These are phyloP conservation scores for Seiridium cupressi DNA, from an alignment of 2,329 filamentous ascomycete species.

Conservation along the genomic window DNA sequence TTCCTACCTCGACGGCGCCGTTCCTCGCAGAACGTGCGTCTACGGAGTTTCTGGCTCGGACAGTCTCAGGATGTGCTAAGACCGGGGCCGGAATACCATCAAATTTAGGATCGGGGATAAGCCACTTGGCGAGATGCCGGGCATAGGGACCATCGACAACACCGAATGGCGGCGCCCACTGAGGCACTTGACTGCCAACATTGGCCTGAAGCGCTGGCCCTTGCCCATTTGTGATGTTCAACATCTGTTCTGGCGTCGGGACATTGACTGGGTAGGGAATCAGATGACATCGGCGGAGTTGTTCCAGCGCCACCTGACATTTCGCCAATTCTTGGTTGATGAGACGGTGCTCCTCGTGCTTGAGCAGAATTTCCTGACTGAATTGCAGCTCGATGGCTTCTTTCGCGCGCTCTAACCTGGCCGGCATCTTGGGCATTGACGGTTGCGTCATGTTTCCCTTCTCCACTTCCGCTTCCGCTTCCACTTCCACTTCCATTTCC, in stretches of 20 bases:
- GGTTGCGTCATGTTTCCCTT: slow-evolving; percentile 11
- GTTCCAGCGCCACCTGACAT: slow-evolving; percentile 89
- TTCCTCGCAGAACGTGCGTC: slow-evolving; percentile 81
- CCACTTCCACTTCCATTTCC: slow-evolving; percentile 10
- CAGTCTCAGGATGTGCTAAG: slow-evolving; percentile 38
- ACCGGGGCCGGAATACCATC: slow-evolving; percentile 62
- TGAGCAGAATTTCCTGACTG: slow-evolving; percentile 86
- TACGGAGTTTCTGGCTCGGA: slow-evolving; percentile 42
- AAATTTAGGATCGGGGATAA: slow-evolving; percentile 84
- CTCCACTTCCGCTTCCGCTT: slow-evolving; percentile 19
- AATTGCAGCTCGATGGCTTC: slow-evolving; percentile 83
- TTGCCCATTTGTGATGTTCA: slow-evolving; percentile 70
- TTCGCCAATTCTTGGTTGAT: slow-evolving; percentile 97
- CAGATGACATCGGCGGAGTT: slow-evolving; percentile 86
- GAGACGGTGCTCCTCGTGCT: slow-evolving; percentile 89
- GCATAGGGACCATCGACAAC: slow-evolving; percentile 91
- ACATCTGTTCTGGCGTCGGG: slow-evolving; percentile 64
- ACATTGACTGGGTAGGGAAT: slow-evolving; percentile 81
- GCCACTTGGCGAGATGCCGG: slow-evolving; percentile 92
- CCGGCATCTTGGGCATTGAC: slow-evolving; percentile 15
- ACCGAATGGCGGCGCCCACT: slow-evolving; percentile 84
- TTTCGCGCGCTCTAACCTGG: slow-evolving; percentile 52
- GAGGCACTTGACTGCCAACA: slow-evolving; percentile 63
- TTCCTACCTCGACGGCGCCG: slow-evolving; percentile 57
- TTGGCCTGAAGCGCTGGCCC: slow-evolving; percentile 66